phyloP scores from a whole-genome alignment of 345 rosid species.

The Syzygium aromaticum region DNA sequence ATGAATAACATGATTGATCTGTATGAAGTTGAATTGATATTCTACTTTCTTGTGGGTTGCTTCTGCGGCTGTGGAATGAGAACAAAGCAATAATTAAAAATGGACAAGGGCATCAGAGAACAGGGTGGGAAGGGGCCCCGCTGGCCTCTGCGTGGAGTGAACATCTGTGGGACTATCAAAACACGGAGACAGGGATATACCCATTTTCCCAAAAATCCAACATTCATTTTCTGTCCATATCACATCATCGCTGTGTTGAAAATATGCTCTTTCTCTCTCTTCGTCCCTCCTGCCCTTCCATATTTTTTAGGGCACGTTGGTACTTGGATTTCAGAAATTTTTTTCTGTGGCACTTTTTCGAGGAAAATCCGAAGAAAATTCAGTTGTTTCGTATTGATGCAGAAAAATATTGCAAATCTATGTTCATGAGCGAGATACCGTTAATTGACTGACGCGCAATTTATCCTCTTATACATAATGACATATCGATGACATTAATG shows the following conservation, averaged over 20 bases:
- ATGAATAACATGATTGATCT: neutral
- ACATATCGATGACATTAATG: neutral
- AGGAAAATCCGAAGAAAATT: neutral
- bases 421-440: neutral
- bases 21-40: neutral
- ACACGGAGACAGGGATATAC: neutral
- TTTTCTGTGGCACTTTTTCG: neutral
- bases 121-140: neutral
- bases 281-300: neutral
- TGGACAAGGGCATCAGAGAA: neutral
- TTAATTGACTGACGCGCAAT: neutral
- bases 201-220: neutral
- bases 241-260: neutral
- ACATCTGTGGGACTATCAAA: neutral
- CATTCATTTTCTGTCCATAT: neutral
- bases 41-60: neutral
- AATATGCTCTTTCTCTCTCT: neutral
- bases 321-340: neutral
- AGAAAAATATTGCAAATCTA: neutral
- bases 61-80: neutral
- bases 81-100: neutral
- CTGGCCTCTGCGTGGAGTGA: neutral
- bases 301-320: neutral
- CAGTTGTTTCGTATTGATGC: neutral
- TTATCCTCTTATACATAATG: neutral